A percentile compares a stretch with the other conserved stretches of the same genome.
Evolutionary conservation across 139 green algal species (phyloP).

Genomic region (Tetradesmus lagerheimii): DNA sequence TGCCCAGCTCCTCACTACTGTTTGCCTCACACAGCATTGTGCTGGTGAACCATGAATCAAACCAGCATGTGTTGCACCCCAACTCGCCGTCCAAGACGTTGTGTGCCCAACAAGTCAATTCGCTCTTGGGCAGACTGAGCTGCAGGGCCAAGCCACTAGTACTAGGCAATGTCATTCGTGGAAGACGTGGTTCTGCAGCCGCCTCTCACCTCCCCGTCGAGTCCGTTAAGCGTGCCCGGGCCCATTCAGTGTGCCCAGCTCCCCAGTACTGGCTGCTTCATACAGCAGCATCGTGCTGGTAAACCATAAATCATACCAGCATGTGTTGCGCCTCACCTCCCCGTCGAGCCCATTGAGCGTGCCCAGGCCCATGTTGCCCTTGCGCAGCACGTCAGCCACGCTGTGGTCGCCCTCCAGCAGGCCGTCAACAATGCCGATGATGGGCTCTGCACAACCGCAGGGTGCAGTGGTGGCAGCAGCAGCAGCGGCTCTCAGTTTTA

Average conservation of each 20-base stretch:
- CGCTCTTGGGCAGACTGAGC: too few relatives aligned
- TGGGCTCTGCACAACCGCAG: neutral
- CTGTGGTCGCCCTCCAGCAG: conserved; percentile 27
- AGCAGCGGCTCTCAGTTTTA: too few relatives aligned
- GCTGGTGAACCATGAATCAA: neutral
- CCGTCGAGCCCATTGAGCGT: conserved; percentile 10
- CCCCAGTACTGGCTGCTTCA: too few relatives aligned
- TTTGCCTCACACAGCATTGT: too few relatives aligned
- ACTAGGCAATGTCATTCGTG: too few relatives aligned
- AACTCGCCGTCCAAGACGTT: conserved; percentile 15
- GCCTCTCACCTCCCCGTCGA: neutral
- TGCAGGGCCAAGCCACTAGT: too few relatives aligned
- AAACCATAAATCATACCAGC: neutral
- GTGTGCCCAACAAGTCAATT: too few relatives aligned
- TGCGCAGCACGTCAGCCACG: neutral
- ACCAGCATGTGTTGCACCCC: neutral
- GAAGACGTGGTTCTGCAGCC: too few relatives aligned
- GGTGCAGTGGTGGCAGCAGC: too few relatives aligned
- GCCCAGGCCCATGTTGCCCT: conserved; percentile 16
- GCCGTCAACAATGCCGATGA: conserved; percentile 12
- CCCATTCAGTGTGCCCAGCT: neutral
- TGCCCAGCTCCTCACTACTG: neutral
- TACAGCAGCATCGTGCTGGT: too few relatives aligned
- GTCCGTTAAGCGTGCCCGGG: neutral
- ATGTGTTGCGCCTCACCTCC: neutral